Conservation (phyloP, 148 eudicot species). For the Chenopodium album region DNA sequence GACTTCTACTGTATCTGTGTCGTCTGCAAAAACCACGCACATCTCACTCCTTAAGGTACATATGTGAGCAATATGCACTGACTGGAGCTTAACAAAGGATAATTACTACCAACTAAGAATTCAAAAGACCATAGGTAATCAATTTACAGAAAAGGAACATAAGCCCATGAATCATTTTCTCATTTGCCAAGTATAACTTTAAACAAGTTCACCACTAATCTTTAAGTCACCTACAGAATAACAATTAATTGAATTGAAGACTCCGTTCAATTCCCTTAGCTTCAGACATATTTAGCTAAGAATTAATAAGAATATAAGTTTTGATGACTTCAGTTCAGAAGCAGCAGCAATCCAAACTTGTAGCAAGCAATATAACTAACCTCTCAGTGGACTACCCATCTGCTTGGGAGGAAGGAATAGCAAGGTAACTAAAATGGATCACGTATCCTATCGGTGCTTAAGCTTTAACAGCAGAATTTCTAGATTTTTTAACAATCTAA, state of each 20-base stretch:
- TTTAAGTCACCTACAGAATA: not conserved
- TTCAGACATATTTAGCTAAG: not conserved
- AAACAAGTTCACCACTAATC: not conserved
- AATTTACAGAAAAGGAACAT: not conserved
- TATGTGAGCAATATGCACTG: not conserved
- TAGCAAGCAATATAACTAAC: too few relatives aligned
- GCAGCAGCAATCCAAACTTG: not conserved
- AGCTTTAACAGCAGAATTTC: too few relatives aligned
- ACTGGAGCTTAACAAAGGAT: not conserved
- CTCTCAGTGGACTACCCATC: not conserved
- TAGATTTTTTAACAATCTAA: too few relatives aligned
- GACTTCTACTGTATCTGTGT: slow-evolving; percentile 74
- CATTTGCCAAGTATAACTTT: not conserved
- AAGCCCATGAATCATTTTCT: not conserved
- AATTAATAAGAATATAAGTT: too few relatives aligned
- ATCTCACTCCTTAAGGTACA: not conserved
- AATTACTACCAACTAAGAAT: too few relatives aligned
- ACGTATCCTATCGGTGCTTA: not conserved
- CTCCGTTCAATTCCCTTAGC: not conserved
- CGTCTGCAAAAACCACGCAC: slow-evolving; percentile 50
- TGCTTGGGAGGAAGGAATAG: not conserved
- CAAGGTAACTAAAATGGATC: not conserved
- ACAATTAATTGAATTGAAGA: not conserved
- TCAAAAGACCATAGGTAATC: not conserved
- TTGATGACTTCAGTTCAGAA: not conserved